Evolutionary conservation across 139 green algal genomes (phyloP), one percentile per base, ranked within the genome.

Genomic region (Diplosphaera chodatii): DNA sequence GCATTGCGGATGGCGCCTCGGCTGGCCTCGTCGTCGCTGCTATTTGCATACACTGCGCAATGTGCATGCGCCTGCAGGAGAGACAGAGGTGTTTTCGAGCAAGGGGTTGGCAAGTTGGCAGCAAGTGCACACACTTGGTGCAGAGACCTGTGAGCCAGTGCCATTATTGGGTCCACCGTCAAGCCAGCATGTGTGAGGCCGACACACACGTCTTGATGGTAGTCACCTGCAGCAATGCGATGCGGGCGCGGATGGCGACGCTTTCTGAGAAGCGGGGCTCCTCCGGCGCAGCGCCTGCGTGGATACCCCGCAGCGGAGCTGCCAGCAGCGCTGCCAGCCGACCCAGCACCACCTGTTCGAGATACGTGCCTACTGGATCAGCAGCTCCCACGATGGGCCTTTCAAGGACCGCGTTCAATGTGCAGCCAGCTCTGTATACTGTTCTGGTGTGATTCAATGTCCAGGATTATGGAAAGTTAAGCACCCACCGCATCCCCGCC

Each of bases 261-360:
- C 13, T 59, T 18, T 59, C 48, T 21, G 48, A 59, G 48, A 59
- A 59, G 48, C 48, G 48, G 13, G 48, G 48, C 63, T 79, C 71
- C 74, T 83, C 65, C 32, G 85, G 70, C 41, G 79, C 80, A 6
- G 85, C 73, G 10, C 48, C 48, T 3, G 48, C 48, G 13, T 59
- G 48, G 13, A 59, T 10, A 10, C 1, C 40, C 10, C 66, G 56
- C 10, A 94, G 77, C 3, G 87, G 86, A 4, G 74, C 76, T 0
- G 66, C 69, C 34, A 93, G 79, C 74, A 93, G 76, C 1, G 77
- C 74, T 83, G 92, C 86, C 21, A 94, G 77, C 22, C 86, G 81
- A 34, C 76, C 66, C 78, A 95, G 81, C 32, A 95, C 85, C 8
- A 74, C 37, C 37, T 48, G 37, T n/a, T n/a, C n/a, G n/a, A n/a